Conservation (phyloP, 2,329 filamentous ascomycete genomes). For the Orbilia javanica region DNA sequence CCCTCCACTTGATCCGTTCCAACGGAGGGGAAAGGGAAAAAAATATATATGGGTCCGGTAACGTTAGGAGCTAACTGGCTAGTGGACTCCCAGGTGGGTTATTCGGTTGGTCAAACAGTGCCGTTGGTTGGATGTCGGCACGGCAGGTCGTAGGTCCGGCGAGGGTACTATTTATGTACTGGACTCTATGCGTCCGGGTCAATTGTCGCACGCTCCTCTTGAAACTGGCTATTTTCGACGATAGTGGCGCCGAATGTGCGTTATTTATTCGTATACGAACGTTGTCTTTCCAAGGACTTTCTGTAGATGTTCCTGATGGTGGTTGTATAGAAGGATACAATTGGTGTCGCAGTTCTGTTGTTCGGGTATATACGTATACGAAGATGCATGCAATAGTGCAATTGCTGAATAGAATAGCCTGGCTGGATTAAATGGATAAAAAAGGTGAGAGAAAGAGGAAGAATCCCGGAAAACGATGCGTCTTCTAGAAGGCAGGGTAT, state of each 20-base stretch:
- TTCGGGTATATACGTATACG: constrained; percentile 35
- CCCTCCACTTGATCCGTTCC: constrained; percentile 51
- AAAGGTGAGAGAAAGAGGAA: too few species aligned
- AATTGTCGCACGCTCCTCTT: constrained; percentile 24
- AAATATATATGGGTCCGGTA: constrained; percentile 18
- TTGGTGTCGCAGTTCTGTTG: constrained; percentile 25
- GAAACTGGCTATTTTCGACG: constrained; percentile 44
- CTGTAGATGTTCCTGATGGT: background rate
- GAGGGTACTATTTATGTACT: background rate
- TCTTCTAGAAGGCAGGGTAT: constrained; percentile 19
- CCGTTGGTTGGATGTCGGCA: constrained; percentile 21
- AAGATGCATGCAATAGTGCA: constrained; percentile 29
- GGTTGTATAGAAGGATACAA: background rate
- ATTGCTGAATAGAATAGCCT: constrained; percentile 34
- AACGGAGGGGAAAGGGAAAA: constrained; percentile 33
- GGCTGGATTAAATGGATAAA: constrained; percentile 36
- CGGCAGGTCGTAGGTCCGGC: constrained; percentile 24
- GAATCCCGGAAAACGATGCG: background rate
- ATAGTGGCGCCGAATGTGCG: constrained; percentile 36
- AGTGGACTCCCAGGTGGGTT: background rate
- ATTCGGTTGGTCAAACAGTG: constrained; percentile 44
- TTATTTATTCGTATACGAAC: constrained; percentile 44
- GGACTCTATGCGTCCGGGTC: constrained; percentile 21
- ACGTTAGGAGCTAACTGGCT: constrained; percentile 20
- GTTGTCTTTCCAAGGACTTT: background rate